A percentile compares a stretch with the other conserved stretches of the same genome.
Evolutionary conservation across 2,329 filamentous ascomycete genomes (phyloP).

Genomic region (Pyrenophora graminea): DNA sequence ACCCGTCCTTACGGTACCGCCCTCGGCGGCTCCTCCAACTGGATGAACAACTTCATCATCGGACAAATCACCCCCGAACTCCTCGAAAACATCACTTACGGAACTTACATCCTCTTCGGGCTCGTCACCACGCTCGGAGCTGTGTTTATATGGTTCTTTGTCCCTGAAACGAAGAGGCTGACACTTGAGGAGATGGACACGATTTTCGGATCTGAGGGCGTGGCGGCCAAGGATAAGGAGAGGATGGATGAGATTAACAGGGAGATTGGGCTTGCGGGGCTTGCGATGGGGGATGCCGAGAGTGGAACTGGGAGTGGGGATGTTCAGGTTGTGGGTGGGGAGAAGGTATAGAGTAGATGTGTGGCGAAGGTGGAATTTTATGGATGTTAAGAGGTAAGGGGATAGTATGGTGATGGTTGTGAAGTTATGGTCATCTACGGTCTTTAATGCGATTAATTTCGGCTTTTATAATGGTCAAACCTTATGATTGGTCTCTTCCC

Average conservation of each 20-base stretch:
- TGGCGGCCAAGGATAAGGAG: conserved; percentile 68
- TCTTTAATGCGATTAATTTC: no score
- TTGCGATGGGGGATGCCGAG: conserved; percentile 11
- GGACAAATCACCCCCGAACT: conserved; percentile 73
- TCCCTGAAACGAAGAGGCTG: conserved; percentile 60
- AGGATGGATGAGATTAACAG: conserved; percentile 73
- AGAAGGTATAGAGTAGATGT: conserved; percentile 10
- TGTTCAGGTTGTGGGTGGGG: conserved; percentile 11
- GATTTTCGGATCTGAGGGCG: conserved; percentile 68
- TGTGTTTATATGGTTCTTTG: conserved; percentile 56
- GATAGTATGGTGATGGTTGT: no score
- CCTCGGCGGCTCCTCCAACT: conserved; percentile 60
- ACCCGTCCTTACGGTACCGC: conserved; percentile 71
- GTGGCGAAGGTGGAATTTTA: no score
- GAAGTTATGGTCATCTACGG: no score
- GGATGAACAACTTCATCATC: conserved; percentile 63
- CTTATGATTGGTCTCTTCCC: no score
- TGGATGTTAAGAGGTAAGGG: no score
- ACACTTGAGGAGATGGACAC: conserved; percentile 65
- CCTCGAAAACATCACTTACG: conserved; percentile 66
- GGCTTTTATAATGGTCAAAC: no score
- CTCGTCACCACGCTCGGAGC: conserved; percentile 66
- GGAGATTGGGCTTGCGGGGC: conserved; percentile 66
- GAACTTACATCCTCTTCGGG: conserved; percentile 74
- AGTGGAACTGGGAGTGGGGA: conserved; percentile 9